Evolutionary conservation across 1,139 yeast species (phyloP).

Genomic region (Kazachstania sp.): DNA sequence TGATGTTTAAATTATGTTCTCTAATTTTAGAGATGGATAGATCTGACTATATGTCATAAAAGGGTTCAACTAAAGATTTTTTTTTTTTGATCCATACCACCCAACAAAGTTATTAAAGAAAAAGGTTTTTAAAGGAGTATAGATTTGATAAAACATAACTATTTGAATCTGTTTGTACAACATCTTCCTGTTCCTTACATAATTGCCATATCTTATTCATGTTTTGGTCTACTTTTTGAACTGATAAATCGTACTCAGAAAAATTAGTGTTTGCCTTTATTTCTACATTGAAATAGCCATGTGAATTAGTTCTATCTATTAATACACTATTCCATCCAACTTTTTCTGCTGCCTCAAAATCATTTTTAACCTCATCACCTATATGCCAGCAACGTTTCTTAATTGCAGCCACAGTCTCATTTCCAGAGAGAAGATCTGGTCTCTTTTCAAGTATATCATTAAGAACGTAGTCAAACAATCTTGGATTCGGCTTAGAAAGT

Average conservation of each 20-base stretch:
- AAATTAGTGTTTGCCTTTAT: slow-evolving; percentile 5
- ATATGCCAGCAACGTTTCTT: slow-evolving; percentile 47
- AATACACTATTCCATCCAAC: slow-evolving; percentile 59
- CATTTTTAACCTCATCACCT: slow-evolving; percentile 53
- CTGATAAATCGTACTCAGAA: slow-evolving; percentile 17
- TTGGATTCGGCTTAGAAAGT: slow-evolving; percentile 42
- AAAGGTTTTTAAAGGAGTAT: slow-evolving; percentile 10
- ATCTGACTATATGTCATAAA: no score
- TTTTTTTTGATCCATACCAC: no score
- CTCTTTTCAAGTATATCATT: slow-evolving; percentile 21
- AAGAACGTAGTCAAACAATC: slow-evolving; percentile 40
- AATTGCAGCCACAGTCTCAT: slow-evolving; percentile 13
- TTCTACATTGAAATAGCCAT: slow-evolving; percentile 17
- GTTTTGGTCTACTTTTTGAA: slow-evolving; percentile 23
- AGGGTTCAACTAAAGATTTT: no score
- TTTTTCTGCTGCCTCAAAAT: slow-evolving; percentile 42
- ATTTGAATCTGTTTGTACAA: slow-evolving; percentile 15
- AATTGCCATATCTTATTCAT: slow-evolving; percentile 15
- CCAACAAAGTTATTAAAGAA: slow-evolving; percentile 1
- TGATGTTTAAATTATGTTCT: no score
- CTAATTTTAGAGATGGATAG: no score
- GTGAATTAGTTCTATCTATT: slow-evolving; percentile 37
- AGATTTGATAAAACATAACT: slow-evolving; percentile 22
- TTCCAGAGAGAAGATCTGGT: slow-evolving; percentile 11
- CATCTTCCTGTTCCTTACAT: slow-evolving; percentile 14